phyloP scores from a whole-genome alignment of 2,329 filamentous ascomycete genomes.

The Colletotrichum abscissum region DNA sequence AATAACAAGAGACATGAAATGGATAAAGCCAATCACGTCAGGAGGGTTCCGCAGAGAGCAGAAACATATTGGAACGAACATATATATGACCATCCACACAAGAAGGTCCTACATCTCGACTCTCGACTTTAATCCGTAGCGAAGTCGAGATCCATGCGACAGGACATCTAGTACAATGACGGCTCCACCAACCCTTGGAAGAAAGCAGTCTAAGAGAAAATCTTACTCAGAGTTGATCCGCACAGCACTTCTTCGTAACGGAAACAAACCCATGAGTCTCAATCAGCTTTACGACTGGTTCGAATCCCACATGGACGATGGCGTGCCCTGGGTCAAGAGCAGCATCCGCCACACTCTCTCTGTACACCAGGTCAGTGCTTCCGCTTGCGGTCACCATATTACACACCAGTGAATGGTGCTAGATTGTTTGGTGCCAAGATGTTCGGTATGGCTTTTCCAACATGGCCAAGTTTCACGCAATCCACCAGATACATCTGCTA shows the following conservation, averaged over 20 bases:
- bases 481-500: neutral
- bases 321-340: neutral
- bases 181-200: neutral
- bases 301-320: neutral
- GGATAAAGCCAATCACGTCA: neutral
- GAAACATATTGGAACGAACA: neutral
- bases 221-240: neutral
- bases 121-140: neutral
- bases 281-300: neutral
- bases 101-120: neutral
- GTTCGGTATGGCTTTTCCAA: neutral
- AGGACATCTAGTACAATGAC: neutral
- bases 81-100: neutral
- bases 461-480: neutral
- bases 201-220: neutral
- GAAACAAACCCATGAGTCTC: neutral
- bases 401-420: no score
- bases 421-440: neutral
- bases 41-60: neutral
- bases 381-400: no score
- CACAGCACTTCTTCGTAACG: neutral
- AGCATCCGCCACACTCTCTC: neutral
- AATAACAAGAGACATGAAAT: neutral
- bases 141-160: neutral
- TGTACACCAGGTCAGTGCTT: neutral